phyloP scores from a whole-genome alignment of 257 asterid genomes.

The Asclepias syriaca region DNA sequence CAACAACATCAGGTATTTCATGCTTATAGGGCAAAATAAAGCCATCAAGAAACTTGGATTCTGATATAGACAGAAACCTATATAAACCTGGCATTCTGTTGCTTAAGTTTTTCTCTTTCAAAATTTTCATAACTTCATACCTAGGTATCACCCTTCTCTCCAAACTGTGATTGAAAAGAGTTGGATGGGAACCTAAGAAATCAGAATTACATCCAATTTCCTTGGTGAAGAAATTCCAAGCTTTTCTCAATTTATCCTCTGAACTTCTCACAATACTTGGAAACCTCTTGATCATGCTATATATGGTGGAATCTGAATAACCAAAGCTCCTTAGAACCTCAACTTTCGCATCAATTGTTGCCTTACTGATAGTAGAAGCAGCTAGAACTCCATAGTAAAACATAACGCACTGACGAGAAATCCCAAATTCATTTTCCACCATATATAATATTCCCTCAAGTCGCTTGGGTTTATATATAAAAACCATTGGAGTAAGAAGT shows the following conservation, averaged over 20 bases:
- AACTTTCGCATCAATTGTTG: constrained; percentile 9
- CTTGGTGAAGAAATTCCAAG: constrained; percentile 11
- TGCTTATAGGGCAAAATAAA: constrained; percentile 22
- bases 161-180: constrained; percentile 16
- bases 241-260: not conserved
- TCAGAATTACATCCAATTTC: not conserved
- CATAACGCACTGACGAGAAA: constrained; percentile 15
- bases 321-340: constrained; percentile 22
- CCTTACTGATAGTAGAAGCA: not conserved
- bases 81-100: constrained; percentile 9
- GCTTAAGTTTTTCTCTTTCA: constrained; percentile 19
- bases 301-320: constrained; percentile 20
- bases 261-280: constrained; percentile 12
- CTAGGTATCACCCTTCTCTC: constrained; percentile 21
- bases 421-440: constrained; percentile 22
- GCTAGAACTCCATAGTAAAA: constrained; percentile 15
- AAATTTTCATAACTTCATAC: constrained; percentile 14
- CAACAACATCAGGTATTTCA: constrained; percentile 4
- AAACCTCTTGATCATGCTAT: constrained; percentile 2
- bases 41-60: constrained; percentile 6
- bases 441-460: constrained; percentile 10
- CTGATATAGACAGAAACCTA: not conserved
- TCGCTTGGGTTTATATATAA: constrained; percentile 1
- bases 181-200: constrained; percentile 15
- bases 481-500: constrained; percentile 4